These are phyloP conservation scores for Persicaria maculosa DNA, from an alignment of 148 eudicot species.

Conservation along the genomic window DNA sequence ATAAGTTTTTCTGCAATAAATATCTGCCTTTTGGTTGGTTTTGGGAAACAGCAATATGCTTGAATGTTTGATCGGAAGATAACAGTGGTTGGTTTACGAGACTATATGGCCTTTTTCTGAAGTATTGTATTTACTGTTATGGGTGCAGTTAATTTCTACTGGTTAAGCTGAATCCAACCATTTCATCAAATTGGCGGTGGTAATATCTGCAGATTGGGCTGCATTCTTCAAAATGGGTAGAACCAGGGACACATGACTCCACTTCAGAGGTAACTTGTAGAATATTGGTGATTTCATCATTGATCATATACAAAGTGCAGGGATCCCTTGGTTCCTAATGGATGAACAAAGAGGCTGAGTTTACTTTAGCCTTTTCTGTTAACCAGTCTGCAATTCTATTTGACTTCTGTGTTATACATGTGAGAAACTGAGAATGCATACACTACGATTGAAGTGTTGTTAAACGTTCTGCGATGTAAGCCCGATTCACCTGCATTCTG, in stretches of 20 bases:
- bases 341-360: conserved; percentile 1
- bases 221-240: background rate
- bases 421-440: conserved; percentile 2
- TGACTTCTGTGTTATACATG: background rate
- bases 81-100: background rate
- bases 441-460: background rate
- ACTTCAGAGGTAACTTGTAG: background rate
- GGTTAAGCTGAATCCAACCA: background rate
- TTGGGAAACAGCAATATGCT: background rate
- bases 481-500: background rate
- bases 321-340: background rate
- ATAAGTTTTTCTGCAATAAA: background rate
- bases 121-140: background rate
- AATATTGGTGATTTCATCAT: background rate
- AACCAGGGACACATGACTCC: background rate
- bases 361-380: background rate
- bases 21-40: background rate
- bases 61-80: background rate
- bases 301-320: background rate
- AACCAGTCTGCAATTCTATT: background rate
- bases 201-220: background rate
- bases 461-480: background rate
- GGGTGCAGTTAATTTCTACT: conserved; percentile 2
- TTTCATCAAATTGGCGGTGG: background rate
- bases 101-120: background rate